phyloP scores from a whole-genome alignment of 257 asterid genomes.

The Lycium ferocissimum region DNA sequence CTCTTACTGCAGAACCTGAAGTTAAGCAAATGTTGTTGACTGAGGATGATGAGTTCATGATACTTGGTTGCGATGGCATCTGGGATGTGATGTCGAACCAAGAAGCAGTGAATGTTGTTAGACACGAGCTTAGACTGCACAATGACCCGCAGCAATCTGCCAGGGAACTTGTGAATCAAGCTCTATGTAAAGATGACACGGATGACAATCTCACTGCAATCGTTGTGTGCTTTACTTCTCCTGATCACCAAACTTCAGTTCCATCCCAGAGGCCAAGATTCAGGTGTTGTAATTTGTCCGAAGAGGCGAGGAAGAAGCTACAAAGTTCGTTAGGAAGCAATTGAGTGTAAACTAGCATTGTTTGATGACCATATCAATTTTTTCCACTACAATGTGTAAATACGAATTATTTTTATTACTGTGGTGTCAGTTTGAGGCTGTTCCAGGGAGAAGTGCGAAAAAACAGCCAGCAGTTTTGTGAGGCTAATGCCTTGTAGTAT shows the following conservation, averaged over 20 bases:
- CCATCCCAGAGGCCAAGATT: slow-evolving; percentile 59
- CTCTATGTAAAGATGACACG: slow-evolving; percentile 50
- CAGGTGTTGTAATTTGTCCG: slow-evolving; percentile 66
- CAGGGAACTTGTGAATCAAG: slow-evolving; percentile 69
- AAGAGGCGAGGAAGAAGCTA: slow-evolving; percentile 71
- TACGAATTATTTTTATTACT: not conserved
- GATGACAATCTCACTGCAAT: slow-evolving; percentile 83
- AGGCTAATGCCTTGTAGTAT: not conserved
- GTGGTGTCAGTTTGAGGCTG: slow-evolving; percentile 41
- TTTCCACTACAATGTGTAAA: slow-evolving; percentile 25
- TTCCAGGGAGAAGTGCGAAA: slow-evolving; percentile 44
- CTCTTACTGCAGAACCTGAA: slow-evolving; percentile 92
- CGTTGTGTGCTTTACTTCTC: slow-evolving; percentile 65
- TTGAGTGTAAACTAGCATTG: slow-evolving; percentile 35
- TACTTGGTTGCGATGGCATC: slow-evolving; percentile 88
- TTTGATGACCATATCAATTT: not conserved
- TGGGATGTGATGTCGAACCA: slow-evolving; percentile 94
- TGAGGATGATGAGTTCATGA: slow-evolving; percentile 91
- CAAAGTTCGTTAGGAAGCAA: slow-evolving; percentile 63
- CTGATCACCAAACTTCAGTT: slow-evolving; percentile 40
- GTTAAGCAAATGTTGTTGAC: slow-evolving; percentile 56
- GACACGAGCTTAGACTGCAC: slow-evolving; percentile 61
- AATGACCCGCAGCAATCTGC: slow-evolving; percentile 76
- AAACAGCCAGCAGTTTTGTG: slow-evolving; percentile 50
- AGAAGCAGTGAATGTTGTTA: slow-evolving; percentile 80